phyloP scores from a whole-genome alignment of 192 early-diverging fungal species.

The Ramicandelaber brevisporus region DNA sequence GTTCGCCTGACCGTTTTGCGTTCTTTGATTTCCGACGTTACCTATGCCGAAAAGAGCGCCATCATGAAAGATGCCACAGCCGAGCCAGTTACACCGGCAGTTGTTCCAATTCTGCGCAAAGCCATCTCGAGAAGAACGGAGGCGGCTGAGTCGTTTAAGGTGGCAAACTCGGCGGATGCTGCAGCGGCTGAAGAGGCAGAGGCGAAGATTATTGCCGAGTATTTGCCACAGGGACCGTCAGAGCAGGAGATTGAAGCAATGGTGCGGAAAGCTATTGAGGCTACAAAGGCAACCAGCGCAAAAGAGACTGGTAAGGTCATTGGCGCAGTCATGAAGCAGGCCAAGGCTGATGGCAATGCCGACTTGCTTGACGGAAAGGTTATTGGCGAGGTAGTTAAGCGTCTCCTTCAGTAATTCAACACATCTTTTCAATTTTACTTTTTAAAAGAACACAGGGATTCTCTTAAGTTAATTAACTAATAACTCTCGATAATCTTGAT shows the following conservation, averaged over 20 bases:
- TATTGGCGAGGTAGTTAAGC: no score
- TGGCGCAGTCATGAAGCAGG: no score
- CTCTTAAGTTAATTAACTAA: no score
- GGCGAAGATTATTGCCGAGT: slow-evolving; percentile 24
- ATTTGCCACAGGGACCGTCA: slow-evolving; percentile 40
- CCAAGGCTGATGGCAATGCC: no score
- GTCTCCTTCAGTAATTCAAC: no score
- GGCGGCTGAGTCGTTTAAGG: slow-evolving; percentile 30
- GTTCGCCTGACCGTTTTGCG: slow-evolving; percentile 21
- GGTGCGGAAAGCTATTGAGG: slow-evolving; percentile 17
- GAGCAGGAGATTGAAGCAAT: slow-evolving; percentile 28
- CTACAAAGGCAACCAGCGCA: slow-evolving; percentile 21
- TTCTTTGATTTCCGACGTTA: slow-evolving; percentile 37
- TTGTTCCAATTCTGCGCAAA: slow-evolving; percentile 27
- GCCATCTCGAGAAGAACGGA: slow-evolving; percentile 39
- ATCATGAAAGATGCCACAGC: no score
- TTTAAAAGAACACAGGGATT: no score
- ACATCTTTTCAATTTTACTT: no score
- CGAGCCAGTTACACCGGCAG: slow-evolving; percentile 5
- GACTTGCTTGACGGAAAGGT: no score
- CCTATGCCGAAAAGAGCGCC: slow-evolving; percentile 29
- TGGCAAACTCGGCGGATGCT: slow-evolving; percentile 29
- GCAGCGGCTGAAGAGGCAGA: slow-evolving; percentile 33
- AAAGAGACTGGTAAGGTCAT: no score
- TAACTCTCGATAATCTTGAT: no score